phyloP scores from a whole-genome alignment of 257 asterid genomes.

The Fraxinus quadrangulata region DNA sequence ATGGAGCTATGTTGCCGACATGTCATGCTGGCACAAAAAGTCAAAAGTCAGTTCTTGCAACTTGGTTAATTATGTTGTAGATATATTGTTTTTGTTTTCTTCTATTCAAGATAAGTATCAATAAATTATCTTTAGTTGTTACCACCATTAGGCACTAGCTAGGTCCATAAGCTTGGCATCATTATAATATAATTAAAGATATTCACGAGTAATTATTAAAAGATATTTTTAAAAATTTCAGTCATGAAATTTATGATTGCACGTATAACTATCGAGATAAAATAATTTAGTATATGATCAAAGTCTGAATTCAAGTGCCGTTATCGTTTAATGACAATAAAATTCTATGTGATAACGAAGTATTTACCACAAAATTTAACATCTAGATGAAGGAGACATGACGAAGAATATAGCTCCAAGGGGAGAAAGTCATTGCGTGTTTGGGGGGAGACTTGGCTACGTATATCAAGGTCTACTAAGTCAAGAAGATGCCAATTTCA shows the following conservation, averaged over 20 bases:
- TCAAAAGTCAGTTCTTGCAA: conserved; percentile 44
- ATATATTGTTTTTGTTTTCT: conserved; percentile 31
- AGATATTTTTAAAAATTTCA: too few relatives aligned
- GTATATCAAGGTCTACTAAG: conserved; percentile 33
- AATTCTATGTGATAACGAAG: not conserved
- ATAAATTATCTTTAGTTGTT: conserved; percentile 27
- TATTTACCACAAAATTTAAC: not conserved
- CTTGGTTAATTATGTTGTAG: conserved; percentile 32
- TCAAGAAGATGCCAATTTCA: conserved; percentile 19
- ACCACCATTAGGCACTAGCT: conserved; percentile 1
- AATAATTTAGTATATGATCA: too few relatives aligned
- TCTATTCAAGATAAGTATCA: conserved; percentile 44
- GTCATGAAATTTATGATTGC: too few relatives aligned
- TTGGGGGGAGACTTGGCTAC: conserved; percentile 20
- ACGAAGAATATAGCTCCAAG: not conserved
- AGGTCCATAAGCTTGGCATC: not conserved
- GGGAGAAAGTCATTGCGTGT: not conserved
- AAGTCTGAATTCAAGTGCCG: too few relatives aligned
- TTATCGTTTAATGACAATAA: too few relatives aligned
- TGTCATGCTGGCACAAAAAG: conserved; percentile 38
- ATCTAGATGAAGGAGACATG: not conserved
- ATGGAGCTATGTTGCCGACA: conserved; percentile 51
- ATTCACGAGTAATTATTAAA: too few relatives aligned
- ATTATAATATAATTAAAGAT: not conserved
- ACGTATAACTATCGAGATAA: too few relatives aligned